A percentile compares a stretch with the other conserved stretches of the same genome.
Conservation (phyloP, 352 stramenopile genomes). For the Pythium dissimile region DNA sequence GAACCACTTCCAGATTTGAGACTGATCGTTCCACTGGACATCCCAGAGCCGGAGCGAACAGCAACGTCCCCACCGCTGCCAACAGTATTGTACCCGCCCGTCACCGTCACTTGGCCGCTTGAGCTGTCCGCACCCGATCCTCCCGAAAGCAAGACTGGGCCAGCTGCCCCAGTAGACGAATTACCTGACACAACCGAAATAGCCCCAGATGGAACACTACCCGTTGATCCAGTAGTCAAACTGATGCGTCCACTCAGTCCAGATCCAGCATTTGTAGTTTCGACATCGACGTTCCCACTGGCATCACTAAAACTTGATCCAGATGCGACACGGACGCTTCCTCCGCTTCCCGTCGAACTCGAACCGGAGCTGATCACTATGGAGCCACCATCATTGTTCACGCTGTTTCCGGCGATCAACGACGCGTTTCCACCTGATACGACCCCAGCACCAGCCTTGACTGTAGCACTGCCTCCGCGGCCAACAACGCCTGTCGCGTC, state of each 20-base stretch:
- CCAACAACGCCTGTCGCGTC: not conserved
- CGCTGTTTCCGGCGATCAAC: conserved; percentile 25
- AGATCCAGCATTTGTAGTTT: not conserved
- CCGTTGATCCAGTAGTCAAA: not conserved
- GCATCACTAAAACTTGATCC: not conserved
- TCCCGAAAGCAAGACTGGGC: conserved; percentile 4
- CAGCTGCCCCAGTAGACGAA: not conserved
- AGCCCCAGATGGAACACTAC: not conserved
- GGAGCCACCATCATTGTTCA: conserved; percentile 26
- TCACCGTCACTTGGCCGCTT: not conserved
- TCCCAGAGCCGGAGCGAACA: conserved; percentile 25
- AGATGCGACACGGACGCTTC: not conserved
- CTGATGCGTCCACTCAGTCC: conserved; percentile 3
- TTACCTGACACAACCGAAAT: not conserved
- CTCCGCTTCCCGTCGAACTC: conserved; percentile 6
- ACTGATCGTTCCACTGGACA: conserved; percentile 1
- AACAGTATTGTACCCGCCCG: not conserved
- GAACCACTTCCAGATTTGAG: conserved; percentile 5
- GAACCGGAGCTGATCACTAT: conserved; percentile 28
- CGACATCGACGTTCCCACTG: conserved; percentile 5
- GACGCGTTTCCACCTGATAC: conserved; percentile 24
- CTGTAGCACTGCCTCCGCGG: conserved; percentile 28
- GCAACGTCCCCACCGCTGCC: conserved; percentile 27
- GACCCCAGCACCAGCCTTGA: conserved; percentile 26
- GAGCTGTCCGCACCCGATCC: not conserved